Percentiles rank a stretch among this genome's conserved stretches.
Evolutionary conservation across 495 filamentous ascomycete genomes (phyloP).

Genomic region (Pseudotulostoma volvatum): DNA sequence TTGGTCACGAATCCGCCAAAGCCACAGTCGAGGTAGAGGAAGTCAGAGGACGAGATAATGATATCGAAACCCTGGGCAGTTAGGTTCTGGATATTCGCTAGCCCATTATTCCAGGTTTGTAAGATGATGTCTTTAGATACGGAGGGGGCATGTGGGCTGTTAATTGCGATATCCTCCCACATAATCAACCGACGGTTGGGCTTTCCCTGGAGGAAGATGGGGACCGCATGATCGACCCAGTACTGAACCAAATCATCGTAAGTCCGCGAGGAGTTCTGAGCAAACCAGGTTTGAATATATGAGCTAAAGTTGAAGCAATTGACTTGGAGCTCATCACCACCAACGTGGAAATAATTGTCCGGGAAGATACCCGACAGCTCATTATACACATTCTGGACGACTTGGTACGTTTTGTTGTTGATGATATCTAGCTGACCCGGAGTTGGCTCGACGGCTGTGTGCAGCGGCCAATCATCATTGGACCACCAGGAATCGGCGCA

Average conservation of each 20-base stretch:
- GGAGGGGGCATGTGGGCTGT: conserved; percentile 22
- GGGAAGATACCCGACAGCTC: conserved; percentile 36
- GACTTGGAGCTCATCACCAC: conserved; percentile 36
- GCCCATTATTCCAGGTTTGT: conserved; percentile 39
- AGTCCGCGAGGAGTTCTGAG: conserved; percentile 31
- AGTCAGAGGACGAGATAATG: conserved; percentile 37
- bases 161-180: conserved; percentile 39
- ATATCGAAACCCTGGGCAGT: conserved; percentile 35
- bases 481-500: conserved; percentile 41
- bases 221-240: conserved; percentile 38
- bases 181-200: conserved; percentile 33
- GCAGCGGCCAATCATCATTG: conserved; percentile 33
- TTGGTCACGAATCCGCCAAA: conserved; percentile 37
- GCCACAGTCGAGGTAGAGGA: conserved; percentile 42
- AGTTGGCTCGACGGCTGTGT: conserved; percentile 40
- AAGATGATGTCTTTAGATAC: conserved; percentile 34
- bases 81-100: conserved; percentile 34
- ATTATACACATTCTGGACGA: conserved; percentile 34
- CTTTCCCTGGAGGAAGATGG: conserved; percentile 29
- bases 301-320: conserved; percentile 39
- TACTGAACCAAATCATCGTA: conserved; percentile 37
- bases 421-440: conserved; percentile 42
- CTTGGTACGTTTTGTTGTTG: conserved; percentile 36
- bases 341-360: conserved; percentile 39
- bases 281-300: conserved; percentile 29